Evolutionary conservation across 2,329 filamentous ascomycete species (phyloP), one percentile per base, ranked within the genome.

Genomic region (Epichloe brachyelytri): DNA sequence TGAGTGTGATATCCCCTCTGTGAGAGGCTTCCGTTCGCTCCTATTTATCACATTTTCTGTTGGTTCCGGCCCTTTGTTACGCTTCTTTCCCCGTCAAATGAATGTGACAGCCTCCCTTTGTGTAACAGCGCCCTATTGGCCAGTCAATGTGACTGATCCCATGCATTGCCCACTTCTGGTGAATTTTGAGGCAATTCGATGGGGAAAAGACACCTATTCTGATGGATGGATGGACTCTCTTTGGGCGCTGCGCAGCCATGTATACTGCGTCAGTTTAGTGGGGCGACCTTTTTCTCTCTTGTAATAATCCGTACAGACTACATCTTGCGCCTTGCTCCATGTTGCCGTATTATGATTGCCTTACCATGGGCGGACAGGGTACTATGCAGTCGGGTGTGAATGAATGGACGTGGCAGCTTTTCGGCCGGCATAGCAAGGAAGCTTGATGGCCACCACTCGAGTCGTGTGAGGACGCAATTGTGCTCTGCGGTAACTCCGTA

Each of bases 111-210:
- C 33, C 30, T 7, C 34, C 3, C 10, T 48, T 30, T 49, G 44
- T 36, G 36, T 41, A 40, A 45, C 46, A 17, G 14, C 15, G 22
- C 46, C 15, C 14, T 41, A 2, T 22, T 17, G 10, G 34, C 15
- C 44, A 39, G 20, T 12, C 7, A n/a, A 51, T 44, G 34, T 48
- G 50, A 52, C 46, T 49, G 41, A 49, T 49, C 41, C 19, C 41
- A 43, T 52, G 46, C 46, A 46, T 26, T 34, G 39, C 19, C 44
- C 19, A 30, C 39, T 20, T 43, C n/a, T 40, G 26, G 43, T 20
- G 15, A 22, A 22, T 38, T 30, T 36, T 26, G 20, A 17, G 39
- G 22, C 20, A 15, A 49, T 20, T 15, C n/a, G 43, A 10, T 14
- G 22, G 6, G 7, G n/a, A 30, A 20, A 37, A 43, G 33, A 11